Conservation (phyloP, 768 basidiomycete genomes). For the Cystofilobasidium bisporidii region DNA sequence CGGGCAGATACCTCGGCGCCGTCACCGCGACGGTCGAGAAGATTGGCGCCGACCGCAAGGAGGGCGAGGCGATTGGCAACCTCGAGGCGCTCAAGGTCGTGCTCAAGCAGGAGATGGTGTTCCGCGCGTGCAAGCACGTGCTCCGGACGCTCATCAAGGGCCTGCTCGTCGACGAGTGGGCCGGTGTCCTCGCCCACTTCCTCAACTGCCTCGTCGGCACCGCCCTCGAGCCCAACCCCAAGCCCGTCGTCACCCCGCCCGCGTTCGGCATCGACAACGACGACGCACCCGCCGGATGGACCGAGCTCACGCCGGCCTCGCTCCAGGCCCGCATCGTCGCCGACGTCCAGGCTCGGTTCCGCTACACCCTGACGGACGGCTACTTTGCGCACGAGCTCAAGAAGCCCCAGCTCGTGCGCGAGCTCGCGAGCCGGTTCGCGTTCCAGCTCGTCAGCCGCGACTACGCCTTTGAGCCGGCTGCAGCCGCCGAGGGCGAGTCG, state of each 20-base stretch:
- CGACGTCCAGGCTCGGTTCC: conserved; percentile 40
- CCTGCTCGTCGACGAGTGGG: conserved; percentile 37
- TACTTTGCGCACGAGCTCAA: conserved; percentile 36
- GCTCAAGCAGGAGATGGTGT: conserved; percentile 43
- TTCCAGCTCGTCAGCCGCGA: conserved; percentile 42
- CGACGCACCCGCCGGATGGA: conserved; percentile 35
- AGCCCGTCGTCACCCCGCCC: conserved; percentile 38
- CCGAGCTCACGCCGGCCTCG: conserved; percentile 39
- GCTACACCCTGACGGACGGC: conserved; percentile 37
- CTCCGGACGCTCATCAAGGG: conserved; percentile 39
- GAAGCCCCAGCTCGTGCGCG: conserved; percentile 41
- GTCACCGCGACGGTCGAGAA: conserved; percentile 37
- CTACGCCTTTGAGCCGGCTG: conserved; percentile 37
- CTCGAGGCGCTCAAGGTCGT: conserved; percentile 36
- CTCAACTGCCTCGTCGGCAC: conserved; percentile 45
- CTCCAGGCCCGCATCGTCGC: conserved; percentile 36
- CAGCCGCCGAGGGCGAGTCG: conserved; percentile 9
- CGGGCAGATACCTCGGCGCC: conserved; percentile 41
- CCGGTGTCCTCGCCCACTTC: conserved; percentile 41
- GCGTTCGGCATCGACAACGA: conserved; percentile 32
- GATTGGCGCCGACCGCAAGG: conserved; percentile 34
- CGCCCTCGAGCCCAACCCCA: conserved; percentile 35
- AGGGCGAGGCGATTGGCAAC: conserved; percentile 31
- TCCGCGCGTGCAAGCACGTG: conserved; percentile 43
- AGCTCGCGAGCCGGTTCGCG: conserved; percentile 40